Evolutionary conservation across 148 eudicot genomes (phyloP), one percentile per base, ranked within the genome.

Genomic region (Polygonum aviculare): DNA sequence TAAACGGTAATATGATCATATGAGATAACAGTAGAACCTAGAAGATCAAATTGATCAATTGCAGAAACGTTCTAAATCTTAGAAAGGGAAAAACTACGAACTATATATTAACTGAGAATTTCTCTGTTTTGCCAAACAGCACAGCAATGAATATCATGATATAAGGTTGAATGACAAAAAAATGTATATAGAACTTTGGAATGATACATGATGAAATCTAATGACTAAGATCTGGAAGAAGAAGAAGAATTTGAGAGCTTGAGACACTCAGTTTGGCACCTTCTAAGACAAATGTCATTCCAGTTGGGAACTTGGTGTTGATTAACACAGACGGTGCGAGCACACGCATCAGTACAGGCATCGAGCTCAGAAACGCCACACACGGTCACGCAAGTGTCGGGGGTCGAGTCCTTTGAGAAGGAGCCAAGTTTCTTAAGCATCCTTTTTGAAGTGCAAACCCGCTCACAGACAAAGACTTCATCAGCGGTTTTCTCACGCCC

Each of bases 251-350:
- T 82, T 22, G 87, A 89, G 54, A 83, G 83, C 62, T 83, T 87
- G 59, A 89, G 85, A 49, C 90, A 89, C 55, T 89, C 87, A 22
- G 84, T 85, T 70, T 87, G 90, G 55, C 92, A 87, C 65, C 90
- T 80, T 31, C 86, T 12, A 18, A 85, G 85, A 79, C 92, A 89
- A 49, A 89, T 83, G 55, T 87, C 90, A 45, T 89, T 89, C 92
- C 90, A 87, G 79, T 89, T 87, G 2, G 88, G 92, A 12, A 89
- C 90, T 67, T 87, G 92, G 81, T 89, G 92, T 76, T 87, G 92
- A 71, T 85, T 89, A 50, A 89, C 90, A 44, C 92, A 87, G 5
- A 89, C 90, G 1, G 92, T 82, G 1, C 92, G 85, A 0, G 90
- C 92, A 78, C 92, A 86, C 1, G 92, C 90, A 74, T 89, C 90